Base-by-base conservation (phyloP, 2,329 filamentous ascomycete species). In the Cytospora piceicola region DNA sequence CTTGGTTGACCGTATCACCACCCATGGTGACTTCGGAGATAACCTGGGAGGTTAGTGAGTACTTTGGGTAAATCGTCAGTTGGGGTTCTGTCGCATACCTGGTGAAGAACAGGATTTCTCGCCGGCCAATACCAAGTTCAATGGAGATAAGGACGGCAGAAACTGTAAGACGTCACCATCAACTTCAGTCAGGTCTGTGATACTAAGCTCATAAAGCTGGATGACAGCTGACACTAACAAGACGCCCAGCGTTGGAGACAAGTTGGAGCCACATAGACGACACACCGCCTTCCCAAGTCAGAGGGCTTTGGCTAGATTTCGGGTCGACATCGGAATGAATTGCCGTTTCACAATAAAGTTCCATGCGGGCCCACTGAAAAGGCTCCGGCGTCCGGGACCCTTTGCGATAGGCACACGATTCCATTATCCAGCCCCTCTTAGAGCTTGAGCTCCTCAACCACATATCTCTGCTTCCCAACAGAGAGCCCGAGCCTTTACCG, bases 1-100 rank as follows among this genome's bases (percentile, higher is more conserved):
- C 60, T 46, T 73, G 65, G 64, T 82, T 76, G 24, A 78, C 78
- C 82, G 84, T 84, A 29, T 52, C 65, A 20, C 42, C 65, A 14
- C 46, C n/a, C 46, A 49, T 20, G 20, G 32, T 24, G 24, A 39
- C 54, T 62, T 56, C 20, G 36, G 57, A 29, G 52, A 39, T 22
- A 11, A 39, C 54, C 59, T 56, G 15, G 36, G 57, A 29, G 52
- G 30, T 22, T 6, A 57, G 12, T 52, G 20, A 57, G 53, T 55
- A 12, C 29, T 57, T 22, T 11, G 4, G 49, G 30, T 56, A 14
- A 14, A 32, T 22, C 24, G 7, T 55, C 22, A 34, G 8, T 36
- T 14, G 34, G 29, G 4, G 30, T 52, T 36, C 4, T 2, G 34
- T 9, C 11, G 34, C 34, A 49, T 15, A 14, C 3, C 7, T 34